Base-by-base conservation (phyloP, 768 basidiomycete species). In the Mycena belliarum region DNA sequence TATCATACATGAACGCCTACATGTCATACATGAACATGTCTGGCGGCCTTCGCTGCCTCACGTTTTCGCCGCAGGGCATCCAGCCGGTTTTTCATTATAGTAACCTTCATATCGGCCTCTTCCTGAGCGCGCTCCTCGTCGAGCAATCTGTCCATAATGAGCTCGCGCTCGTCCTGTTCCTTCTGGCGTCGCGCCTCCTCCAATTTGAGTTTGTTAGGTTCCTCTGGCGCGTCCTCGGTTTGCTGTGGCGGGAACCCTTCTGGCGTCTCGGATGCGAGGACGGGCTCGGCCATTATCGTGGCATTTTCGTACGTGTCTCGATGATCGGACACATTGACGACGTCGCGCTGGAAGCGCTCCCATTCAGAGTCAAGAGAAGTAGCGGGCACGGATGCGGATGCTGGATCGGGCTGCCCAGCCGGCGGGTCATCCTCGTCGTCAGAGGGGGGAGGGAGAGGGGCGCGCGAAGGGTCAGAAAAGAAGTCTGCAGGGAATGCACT, bases 101-200 rank as follows among this genome's bases (percentile, higher is more conserved):
- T 68, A 11, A 92, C 91, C 50, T 83, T 84, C 75, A 85, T 84
- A 68, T 94, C 92, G 6, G 91, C 92, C 68, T 93, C 91, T 68
- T 94, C 92, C 75, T 94, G 92, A 29, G 86, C 87, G 53, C 85
- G 80, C 69, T 94, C 91, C 73, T 94, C 92, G 28, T 93, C 91
- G 69, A 92, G 57, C 45, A 93, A 71, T 52, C 92, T 80, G 71
- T 93, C 91, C 87, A 93, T 89, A 42, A 93, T 93, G 57, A 93
- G 72, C 64, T 93, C 91, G 47, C 83, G 78, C 52, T 93, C 91
- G 23, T 93, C 90, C 66, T 76, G 77, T 64, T 86, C 85, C 69
- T 79, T 87, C 63, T 74, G 70, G 64, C 71, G 72, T 65, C 82
- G 76, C 49, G 70, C 68, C 49, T 78, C 76, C 46, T 79, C 82